Base-by-base conservation (phyloP, 495 filamentous ascomycete genomes). In the Apodospora peruviana region DNA sequence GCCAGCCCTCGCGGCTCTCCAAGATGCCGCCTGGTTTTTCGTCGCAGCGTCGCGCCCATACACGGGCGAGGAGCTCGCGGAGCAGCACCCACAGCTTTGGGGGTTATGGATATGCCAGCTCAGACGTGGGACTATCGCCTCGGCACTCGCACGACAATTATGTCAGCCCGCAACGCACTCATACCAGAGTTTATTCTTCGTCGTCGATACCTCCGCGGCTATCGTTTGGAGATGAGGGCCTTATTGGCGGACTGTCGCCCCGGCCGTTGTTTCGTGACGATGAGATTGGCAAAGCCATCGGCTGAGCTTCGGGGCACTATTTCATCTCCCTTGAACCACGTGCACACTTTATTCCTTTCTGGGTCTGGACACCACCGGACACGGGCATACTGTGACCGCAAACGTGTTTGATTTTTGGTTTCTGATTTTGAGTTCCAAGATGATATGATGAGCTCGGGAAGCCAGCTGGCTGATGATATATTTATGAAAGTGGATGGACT, bases 271-370 rank as follows among this genome's bases (percentile, higher is more conserved):
- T 69, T 19, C 62, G 57, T 24, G 56, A 62, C 16, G 59, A 67
- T 9, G 61, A 65, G 16, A 74, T 74, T 49, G 73, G 73, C 9
- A 55, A 66, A 25, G 71, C 72, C 3, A 68, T 76, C 35, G 71
- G 71, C 2, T 76, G 56, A 69, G 18, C 22, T 40, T 34, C 38
- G 27, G 27, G 14, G 7, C 7, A 32, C 27, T 14, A 32, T 14
- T 7, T 32, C 27, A 18, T 47, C 27, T 7, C 27, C 27, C 7
- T 14, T 32, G 7, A 32, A 32, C 27, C 27, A 32, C 27, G 27
- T 32, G 7, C 7, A 32, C 27, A 32, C 27, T 52, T 16, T 34
- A 43, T 41, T 23, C 9, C n/a, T 43, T 43, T 25, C 5, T 40
- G n/a, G n/a, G n/a, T n/a, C n/a, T n/a, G n/a, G n/a, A n/a, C n/a